A percentile compares a stretch with the other conserved stretches of the same genome.
Conservation (phyloP, 768 basidiomycete species). For the Russula dissimulans region DNA sequence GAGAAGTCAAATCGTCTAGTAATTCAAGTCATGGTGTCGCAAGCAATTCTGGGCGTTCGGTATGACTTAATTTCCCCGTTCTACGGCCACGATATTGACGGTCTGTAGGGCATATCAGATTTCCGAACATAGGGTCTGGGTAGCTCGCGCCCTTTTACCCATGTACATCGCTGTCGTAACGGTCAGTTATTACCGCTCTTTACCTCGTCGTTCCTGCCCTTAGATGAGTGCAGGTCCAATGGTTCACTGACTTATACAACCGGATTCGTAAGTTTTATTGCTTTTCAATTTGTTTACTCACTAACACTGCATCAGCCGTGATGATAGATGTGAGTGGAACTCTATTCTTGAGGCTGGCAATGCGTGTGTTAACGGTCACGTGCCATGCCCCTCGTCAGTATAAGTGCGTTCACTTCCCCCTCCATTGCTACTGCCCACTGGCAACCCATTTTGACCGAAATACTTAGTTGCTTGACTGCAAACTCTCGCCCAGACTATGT, state of each 20-base stretch:
- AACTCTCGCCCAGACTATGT: slow-evolving; percentile 13
- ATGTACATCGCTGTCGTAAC: slow-evolving; percentile 35
- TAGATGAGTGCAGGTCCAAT: slow-evolving; percentile 35
- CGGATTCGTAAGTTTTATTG: slow-evolving; percentile 36
- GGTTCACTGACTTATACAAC: slow-evolving; percentile 44
- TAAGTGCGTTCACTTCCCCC: slow-evolving; percentile 25
- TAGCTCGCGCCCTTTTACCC: slow-evolving; percentile 32
- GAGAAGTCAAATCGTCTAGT: slow-evolving; percentile 30
- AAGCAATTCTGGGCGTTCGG: slow-evolving; percentile 56
- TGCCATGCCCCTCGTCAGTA: slow-evolving; percentile 23
- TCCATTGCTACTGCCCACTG: not conserved
- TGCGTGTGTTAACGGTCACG: not conserved
- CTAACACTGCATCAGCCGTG: slow-evolving; percentile 14
- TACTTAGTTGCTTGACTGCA: slow-evolving; percentile 41
- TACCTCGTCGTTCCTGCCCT: slow-evolving; percentile 15
- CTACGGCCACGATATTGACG: not conserved
- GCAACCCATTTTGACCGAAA: not conserved
- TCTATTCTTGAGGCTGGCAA: not conserved
- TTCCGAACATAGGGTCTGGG: slow-evolving; percentile 34
- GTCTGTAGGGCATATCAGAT: slow-evolving; percentile 46
- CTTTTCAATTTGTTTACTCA: not conserved
- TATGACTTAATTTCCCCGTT: slow-evolving; percentile 20
- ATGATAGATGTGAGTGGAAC: not conserved
- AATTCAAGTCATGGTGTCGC: slow-evolving; percentile 54
- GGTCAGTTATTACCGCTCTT: slow-evolving; percentile 29